phyloP scores from a whole-genome alignment of 2,329 filamentous ascomycete species.

The Chrysoporthe austroafricana region DNA sequence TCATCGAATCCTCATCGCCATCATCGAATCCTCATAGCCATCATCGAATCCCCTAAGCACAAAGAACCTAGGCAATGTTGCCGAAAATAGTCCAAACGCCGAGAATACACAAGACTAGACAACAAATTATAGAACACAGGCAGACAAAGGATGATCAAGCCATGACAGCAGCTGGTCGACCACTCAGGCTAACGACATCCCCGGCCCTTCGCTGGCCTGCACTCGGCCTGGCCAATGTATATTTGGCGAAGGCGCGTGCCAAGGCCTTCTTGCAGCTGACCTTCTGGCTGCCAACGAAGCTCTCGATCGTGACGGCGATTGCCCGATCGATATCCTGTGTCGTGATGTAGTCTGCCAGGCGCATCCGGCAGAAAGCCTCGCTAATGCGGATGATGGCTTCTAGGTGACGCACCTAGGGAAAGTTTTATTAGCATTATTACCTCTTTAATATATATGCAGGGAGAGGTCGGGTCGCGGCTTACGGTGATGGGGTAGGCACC shows the following conservation, averaged over 20 bases:
- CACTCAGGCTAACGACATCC: slow-evolving; percentile 31
- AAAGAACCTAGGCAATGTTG: slow-evolving; percentile 17
- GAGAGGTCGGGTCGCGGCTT: slow-evolving; percentile 45
- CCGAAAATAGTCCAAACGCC: slow-evolving; percentile 24
- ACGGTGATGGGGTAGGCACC: slow-evolving; percentile 98
- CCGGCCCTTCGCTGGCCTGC: slow-evolving; percentile 37
- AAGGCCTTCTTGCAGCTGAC: slow-evolving; percentile 97
- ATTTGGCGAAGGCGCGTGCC: slow-evolving; percentile 93
- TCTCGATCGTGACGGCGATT: slow-evolving; percentile 94
- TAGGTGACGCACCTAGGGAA: slow-evolving; percentile 81
- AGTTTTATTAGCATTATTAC: slow-evolving; percentile 7
- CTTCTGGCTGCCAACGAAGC: slow-evolving; percentile 95
- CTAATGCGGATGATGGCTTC: slow-evolving; percentile 97
- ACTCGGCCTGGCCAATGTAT: slow-evolving; percentile 63
- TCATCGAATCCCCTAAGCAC: slow-evolving; percentile 12
- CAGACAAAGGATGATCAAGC: slow-evolving; percentile 19
- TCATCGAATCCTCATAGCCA: slow-evolving; percentile 21
- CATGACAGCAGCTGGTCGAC: slow-evolving; percentile 24
- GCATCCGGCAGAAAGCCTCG: slow-evolving; percentile 96
- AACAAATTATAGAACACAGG: slow-evolving; percentile 8
- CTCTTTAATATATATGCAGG: neutral
- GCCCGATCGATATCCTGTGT: slow-evolving; percentile 92
- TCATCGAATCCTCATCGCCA: no score
- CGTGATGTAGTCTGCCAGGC: slow-evolving; percentile 93
- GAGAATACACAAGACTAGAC: slow-evolving; percentile 1